phyloP scores from a whole-genome alignment of 1,284 basidiomycete species.

The Cutaneotrichosporon spelunceum region DNA sequence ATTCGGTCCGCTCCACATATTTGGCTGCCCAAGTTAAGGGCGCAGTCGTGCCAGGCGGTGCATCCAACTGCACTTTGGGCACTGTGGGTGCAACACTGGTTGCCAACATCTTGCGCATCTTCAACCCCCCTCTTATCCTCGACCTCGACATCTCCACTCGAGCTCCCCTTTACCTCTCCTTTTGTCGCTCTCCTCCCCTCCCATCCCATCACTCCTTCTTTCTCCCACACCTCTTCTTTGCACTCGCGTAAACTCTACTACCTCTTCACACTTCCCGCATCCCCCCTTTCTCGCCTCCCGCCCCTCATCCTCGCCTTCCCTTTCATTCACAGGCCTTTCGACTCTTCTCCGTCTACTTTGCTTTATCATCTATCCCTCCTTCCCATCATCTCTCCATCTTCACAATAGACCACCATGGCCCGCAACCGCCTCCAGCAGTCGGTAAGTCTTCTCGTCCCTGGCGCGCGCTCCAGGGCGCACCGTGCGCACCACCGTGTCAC shows the following conservation, averaged over 20 bases:
- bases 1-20: no score
- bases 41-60: no score
- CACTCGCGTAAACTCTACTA: neutral
- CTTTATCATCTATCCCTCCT: neutral
- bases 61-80: no score
- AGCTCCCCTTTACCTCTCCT: neutral
- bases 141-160: neutral
- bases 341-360: neutral
- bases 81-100: no score
- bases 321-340: neutral
- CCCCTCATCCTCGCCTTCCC: neutral
- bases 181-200: neutral
- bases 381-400: neutral
- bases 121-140: constrained; percentile 5
- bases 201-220: neutral
- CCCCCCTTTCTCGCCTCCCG: neutral
- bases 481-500: neutral
- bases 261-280: neutral
- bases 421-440: constrained; percentile 24
- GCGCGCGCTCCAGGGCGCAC: neutral
- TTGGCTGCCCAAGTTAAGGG: no score
- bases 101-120: neutral
- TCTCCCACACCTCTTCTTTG: neutral
- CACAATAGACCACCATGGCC: constrained; percentile 16
- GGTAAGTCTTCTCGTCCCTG: constrained; percentile 8